Percentiles rank a stretch among this genome's conserved stretches.
phyloP scores from a whole-genome alignment of 2,329 filamentous ascomycete species.

The Westerdykella ornata region DNA sequence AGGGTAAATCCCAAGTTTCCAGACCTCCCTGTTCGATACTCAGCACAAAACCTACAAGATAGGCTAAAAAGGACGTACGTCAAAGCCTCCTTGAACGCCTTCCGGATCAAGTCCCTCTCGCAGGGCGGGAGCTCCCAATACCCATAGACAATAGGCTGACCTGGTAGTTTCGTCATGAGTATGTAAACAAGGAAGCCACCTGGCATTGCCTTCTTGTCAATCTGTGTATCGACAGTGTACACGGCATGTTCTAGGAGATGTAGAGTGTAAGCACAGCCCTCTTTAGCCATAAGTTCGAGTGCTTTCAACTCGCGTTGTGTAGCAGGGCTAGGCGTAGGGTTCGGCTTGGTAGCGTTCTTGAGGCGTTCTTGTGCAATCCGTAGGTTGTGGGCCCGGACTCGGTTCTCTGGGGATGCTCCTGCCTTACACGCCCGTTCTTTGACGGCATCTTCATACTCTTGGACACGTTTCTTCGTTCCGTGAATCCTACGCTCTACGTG shows the following conservation, averaged over 20 bases:
- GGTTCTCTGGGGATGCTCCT: too few species aligned
- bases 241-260: not conserved
- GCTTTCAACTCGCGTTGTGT: slow-evolving; percentile 3
- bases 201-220: slow-evolving; percentile 2
- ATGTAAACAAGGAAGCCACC: slow-evolving; percentile 7
- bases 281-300: slow-evolving; percentile 1
- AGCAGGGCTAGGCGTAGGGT: not conserved
- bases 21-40: slow-evolving; percentile 1
- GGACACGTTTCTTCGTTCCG: not conserved
- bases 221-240: not conserved
- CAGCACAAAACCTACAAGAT: not conserved
- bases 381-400: too few species aligned
- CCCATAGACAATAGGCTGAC: not conserved
- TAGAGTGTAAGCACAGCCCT: slow-evolving; percentile 1
- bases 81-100: slow-evolving; percentile 8
- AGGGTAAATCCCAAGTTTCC: slow-evolving; percentile 1
- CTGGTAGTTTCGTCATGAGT: slow-evolving; percentile 10
- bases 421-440: too few species aligned
- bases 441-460: not conserved
- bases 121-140: slow-evolving; percentile 1
- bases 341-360: not conserved
- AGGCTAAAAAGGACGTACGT: slow-evolving; percentile 4
- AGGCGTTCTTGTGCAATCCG: not conserved
- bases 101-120: slow-evolving; percentile 6
- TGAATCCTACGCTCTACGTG: not conserved